Evolutionary conservation across 2,329 filamentous ascomycete species (phyloP), one percentile per base, ranked within the genome.

Genomic region (Diaporthe humulicola): DNA sequence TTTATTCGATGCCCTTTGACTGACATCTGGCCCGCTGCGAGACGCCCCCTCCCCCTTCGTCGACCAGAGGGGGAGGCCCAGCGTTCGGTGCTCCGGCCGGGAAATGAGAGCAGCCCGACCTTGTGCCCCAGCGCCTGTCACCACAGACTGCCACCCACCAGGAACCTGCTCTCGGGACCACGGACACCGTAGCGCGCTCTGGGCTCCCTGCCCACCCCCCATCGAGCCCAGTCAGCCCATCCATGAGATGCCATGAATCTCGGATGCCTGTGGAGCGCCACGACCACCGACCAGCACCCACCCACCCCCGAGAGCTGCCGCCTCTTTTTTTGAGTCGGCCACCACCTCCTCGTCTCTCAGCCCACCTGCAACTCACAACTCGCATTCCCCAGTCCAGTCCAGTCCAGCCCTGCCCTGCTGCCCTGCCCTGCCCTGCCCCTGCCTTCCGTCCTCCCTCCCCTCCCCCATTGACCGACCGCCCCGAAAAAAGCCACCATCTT

Each of bases 401-500:
- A 30, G 48, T 57, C 50, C 38, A n/a, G n/a, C n/a, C 74, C 71
- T 75, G 74, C 76, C 45, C 45, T 74, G 36, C 76, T 77, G 78
- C 76, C 36, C 77, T 74, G 76, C 48, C 58, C 58, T 64, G 57
- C 45, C 54, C 70, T 61, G 40, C 28, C 70, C 52, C 71, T 56
- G 58, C 52, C 58, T 28, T 76, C 73, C 73, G 71, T 71, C 77
- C 77, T 77, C 73, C 74, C 77, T 77, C 74, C 75, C 75, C 75
- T 75, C 76, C 77, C 76, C 69, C 76, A 66, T 70, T 73, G 74
- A 75, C 77, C 73, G 77, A 71, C 76, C 74, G 74, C 71, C 73
- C 71, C 73, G 58, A 67, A 71, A 58, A 57, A 57, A 61, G 56
- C 69, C 71, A 71, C 75, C 73, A 72, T 71, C 58, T 66, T 73